Percentiles rank a stretch among this genome's conserved stretches.
Evolutionary conservation across 2,329 filamentous ascomycete genomes (phyloP).

Genomic region (Beauveria medogensis): DNA sequence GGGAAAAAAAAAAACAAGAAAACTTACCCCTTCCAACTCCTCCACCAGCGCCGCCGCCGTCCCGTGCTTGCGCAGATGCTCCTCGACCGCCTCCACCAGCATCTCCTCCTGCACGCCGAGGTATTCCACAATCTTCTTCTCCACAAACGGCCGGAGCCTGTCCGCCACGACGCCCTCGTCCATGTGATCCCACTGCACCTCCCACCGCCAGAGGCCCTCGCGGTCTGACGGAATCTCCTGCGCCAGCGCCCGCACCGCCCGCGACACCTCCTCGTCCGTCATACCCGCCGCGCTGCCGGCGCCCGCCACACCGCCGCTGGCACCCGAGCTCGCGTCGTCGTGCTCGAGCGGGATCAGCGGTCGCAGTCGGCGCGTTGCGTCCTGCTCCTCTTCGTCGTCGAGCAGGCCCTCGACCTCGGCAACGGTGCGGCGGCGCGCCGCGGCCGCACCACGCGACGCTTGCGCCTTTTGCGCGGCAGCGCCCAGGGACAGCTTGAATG

Average conservation of each 20-base stretch:
- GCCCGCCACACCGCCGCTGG: background rate
- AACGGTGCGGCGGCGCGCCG: conserved; percentile 66
- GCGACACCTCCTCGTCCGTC: conserved; percentile 78
- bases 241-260: conserved; percentile 73
- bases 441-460: conserved; percentile 40
- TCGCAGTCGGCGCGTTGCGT: conserved; percentile 55
- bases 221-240: conserved; percentile 84
- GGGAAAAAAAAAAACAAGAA: background rate
- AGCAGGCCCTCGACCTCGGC: conserved; percentile 90
- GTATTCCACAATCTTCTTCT: conserved; percentile 97
- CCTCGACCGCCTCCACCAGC: conserved; percentile 85
- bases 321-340: conserved; percentile 43
- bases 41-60: conserved; percentile 74
- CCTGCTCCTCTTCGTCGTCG: conserved; percentile 86
- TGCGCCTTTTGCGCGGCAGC: conserved; percentile 71
- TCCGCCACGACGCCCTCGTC: conserved; percentile 73
- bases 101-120: conserved; percentile 94
- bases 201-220: conserved; percentile 83
- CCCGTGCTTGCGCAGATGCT: conserved; percentile 69
- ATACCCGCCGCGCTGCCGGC: conserved; percentile 38
- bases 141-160: conserved; percentile 87
- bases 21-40: conserved; percentile 71
- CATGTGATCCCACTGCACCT: conserved; percentile 86
- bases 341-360: conserved; percentile 78
- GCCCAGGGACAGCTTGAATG: conserved; percentile 88